Conservation (phyloP, 768 basidiomycete species). For the Asterophora parasitica region DNA sequence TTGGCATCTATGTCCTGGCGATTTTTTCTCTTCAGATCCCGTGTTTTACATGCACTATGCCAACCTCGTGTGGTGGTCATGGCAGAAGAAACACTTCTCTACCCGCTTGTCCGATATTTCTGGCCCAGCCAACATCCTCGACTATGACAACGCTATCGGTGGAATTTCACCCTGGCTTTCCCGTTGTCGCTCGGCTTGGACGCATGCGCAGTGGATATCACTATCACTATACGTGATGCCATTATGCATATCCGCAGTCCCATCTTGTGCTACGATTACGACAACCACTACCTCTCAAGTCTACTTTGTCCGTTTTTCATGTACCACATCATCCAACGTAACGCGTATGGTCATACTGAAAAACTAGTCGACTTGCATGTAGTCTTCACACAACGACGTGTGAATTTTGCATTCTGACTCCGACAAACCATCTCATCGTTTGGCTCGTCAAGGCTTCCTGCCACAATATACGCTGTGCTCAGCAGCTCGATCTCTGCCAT, state of each 20-base stretch:
- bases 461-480: no score
- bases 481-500: no score
- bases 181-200: slow-evolving; percentile 17
- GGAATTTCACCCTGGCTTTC: slow-evolving; percentile 21
- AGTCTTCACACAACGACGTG: no score
- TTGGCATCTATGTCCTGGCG: neutral
- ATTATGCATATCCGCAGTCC: slow-evolving; percentile 19
- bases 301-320: no score
- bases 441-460: no score
- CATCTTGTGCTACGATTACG: slow-evolving; percentile 20
- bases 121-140: slow-evolving; percentile 17
- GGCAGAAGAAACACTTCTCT: slow-evolving; percentile 16
- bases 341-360: no score
- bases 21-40: slow-evolving; percentile 12
- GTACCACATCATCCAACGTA: no score
- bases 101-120: slow-evolving; percentile 17
- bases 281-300: no score
- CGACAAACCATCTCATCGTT: no score
- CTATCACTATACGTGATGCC: slow-evolving; percentile 20
- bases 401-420: no score
- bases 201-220: slow-evolving; percentile 17
- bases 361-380: no score
- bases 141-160: slow-evolving; percentile 15
- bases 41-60: slow-evolving; percentile 23
- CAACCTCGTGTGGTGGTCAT: slow-evolving; percentile 22